These are phyloP conservation scores for Physaria fendleri DNA, from an alignment of 345 rosid species.

Conservation along the genomic window DNA sequence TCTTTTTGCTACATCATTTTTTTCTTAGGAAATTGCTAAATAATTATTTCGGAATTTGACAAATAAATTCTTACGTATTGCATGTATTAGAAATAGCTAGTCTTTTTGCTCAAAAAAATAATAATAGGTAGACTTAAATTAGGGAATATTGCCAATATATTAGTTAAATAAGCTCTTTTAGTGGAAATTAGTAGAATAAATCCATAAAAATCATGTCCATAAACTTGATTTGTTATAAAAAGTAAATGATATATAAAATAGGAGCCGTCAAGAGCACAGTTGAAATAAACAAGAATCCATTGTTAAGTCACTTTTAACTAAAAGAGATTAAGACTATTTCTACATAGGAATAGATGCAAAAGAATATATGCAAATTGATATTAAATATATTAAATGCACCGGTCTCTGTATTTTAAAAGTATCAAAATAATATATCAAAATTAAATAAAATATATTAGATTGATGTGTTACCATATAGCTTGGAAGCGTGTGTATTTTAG, in stretches of 20 bases:
- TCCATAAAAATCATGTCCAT: background rate
- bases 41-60: background rate
- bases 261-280: slow-evolving; percentile 19
- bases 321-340: background rate
- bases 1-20: background rate
- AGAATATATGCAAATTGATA: slow-evolving; percentile 6
- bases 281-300: background rate
- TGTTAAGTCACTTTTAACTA: background rate
- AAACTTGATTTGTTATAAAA: background rate
- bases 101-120: background rate
- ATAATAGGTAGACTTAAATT: background rate
- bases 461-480: background rate
- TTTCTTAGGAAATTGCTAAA: background rate
- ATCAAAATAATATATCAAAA: background rate
- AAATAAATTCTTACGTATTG: background rate
- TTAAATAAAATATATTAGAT: background rate
- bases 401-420: no score
- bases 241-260: background rate
- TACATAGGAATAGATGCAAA: background rate
- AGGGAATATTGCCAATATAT: background rate
- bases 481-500: background rate
- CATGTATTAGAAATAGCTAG: background rate
- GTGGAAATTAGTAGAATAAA: background rate
- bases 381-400: background rate
- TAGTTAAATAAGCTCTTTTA: background rate